phyloP scores from a whole-genome alignment of 2,329 filamentous ascomycete species.

The Passalora sequoiae region DNA sequence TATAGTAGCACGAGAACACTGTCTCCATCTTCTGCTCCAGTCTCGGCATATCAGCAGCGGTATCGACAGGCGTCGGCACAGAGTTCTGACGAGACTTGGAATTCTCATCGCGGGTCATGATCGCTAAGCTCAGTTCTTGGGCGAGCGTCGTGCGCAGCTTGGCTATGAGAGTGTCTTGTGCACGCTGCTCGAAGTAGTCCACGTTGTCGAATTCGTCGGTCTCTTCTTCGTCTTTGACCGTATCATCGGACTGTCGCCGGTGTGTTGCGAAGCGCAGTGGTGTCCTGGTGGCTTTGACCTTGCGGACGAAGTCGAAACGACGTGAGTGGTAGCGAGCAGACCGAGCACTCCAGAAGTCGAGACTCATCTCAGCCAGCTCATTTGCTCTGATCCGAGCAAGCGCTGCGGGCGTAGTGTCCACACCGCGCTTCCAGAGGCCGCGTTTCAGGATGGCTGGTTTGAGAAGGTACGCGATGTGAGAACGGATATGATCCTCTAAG shows the following conservation, averaged over 20 bases:
- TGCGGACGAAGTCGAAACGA: conserved; percentile 40
- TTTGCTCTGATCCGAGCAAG: conserved; percentile 34
- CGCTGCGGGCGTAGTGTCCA: conserved; percentile 32
- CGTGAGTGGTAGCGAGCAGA: conserved; percentile 37
- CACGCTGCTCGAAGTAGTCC: conserved; percentile 17
- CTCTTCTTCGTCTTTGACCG: conserved; percentile 35
- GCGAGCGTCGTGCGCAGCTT: conserved; percentile 16
- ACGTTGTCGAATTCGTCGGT: conserved; percentile 36
- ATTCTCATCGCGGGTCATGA: conserved; percentile 2
- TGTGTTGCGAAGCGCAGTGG: conserved; percentile 40
- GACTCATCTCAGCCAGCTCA: conserved; percentile 41
- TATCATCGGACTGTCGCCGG: conserved; percentile 24
- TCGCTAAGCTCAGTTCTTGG: conserved; percentile 10
- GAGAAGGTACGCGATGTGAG: conserved; percentile 34
- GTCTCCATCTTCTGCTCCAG: conserved; percentile 19
- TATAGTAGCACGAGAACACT: conserved; percentile 28
- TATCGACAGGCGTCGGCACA: conserved; percentile 3
- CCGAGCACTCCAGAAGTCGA: conserved; percentile 41
- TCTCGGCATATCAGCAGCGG: conserved; percentile 1
- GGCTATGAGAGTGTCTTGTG: conserved; percentile 13
- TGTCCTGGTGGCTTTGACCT: conserved; percentile 36
- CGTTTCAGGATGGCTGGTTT: conserved; percentile 20
- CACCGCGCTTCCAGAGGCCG: conserved; percentile 35
- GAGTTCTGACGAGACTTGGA: conserved; percentile 2
- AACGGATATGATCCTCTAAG: conserved; percentile 36